Evolutionary conservation across 148 eudicot genomes (phyloP), one percentile per base, ranked within the genome.

Genomic region (Rhododendron griersonianum): DNA sequence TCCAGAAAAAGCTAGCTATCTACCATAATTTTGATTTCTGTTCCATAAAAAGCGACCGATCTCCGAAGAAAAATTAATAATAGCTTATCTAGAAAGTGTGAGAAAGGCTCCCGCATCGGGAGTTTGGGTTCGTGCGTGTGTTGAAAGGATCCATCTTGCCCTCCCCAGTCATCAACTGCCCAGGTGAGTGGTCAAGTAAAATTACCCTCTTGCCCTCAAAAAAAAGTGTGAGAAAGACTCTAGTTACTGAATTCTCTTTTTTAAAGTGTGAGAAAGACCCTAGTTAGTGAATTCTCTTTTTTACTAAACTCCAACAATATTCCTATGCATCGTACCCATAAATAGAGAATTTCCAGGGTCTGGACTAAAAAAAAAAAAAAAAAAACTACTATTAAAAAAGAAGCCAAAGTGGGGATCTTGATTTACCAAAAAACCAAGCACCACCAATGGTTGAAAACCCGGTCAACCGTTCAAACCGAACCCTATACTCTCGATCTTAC

Each of bases 401-500:
- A 71, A 13, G 76, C 39, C 9, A 2, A 45, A 83, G 63, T 47
- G 59, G 59, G 61, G 79, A 19, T 15, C 78, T 44, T 39, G 76
- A 74, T 25, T 63, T 25, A 69, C 59, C 41, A 23, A 35, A 19
- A 73, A 84, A 18, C 48, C 80, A 67, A 48, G 35, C 86, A 84
- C 86, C 48, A 73, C 21, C 69, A 51, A 84, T 74, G 86, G 86
- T 53, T 51, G 51, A 84, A 30, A 84, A 37, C 81, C 61, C 6
- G 39, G 44, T 73, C 80, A 84, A 84, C 35, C 67, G 35, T 84
- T 84, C 50, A 30, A 25, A 83, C 30, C 55, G 77, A 9, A 84
- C 51, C 78, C 78, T 83, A 83, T 19, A 10, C 11, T 39, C n/a
- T 39, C 47, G 30, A 30, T 33, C 35, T 59, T 30, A 81, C 15